phyloP scores from a whole-genome alignment of 2,329 filamentous ascomycete genomes.

The Aspergillus sp. region DNA sequence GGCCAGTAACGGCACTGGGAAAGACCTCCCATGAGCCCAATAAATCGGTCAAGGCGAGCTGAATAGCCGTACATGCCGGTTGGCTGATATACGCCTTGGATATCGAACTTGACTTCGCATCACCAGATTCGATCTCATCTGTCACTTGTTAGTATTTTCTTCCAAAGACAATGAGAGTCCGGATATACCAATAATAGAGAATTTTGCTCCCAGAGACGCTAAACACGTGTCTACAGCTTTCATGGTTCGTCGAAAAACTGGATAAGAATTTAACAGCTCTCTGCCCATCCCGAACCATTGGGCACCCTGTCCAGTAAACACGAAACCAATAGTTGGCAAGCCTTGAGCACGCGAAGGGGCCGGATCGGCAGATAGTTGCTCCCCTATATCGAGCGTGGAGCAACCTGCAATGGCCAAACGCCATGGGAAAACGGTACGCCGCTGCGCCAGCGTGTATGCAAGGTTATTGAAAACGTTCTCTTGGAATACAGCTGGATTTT shows the following conservation, averaged over 20 bases:
- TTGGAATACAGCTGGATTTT: slow-evolving; percentile 17
- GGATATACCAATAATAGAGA: slow-evolving; percentile 1
- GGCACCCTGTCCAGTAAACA: slow-evolving; percentile 16
- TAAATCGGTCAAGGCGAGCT: slow-evolving; percentile 24
- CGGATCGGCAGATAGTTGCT: slow-evolving; percentile 16
- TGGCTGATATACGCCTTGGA: slow-evolving; percentile 9
- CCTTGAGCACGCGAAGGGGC: slow-evolving; percentile 15
- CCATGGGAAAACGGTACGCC: slow-evolving; percentile 19
- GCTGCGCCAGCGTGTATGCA: slow-evolving; percentile 20
- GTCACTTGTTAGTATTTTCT: background rate
- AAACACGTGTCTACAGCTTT: slow-evolving; percentile 3
- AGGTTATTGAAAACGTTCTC: slow-evolving; percentile 18
- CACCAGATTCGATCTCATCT: slow-evolving; percentile 2
- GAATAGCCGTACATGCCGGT: slow-evolving; percentile 24
- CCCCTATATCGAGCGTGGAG: slow-evolving; percentile 16
- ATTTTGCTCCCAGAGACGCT: slow-evolving; percentile 10
- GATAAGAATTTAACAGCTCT: slow-evolving; percentile 13
- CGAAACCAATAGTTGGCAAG: slow-evolving; percentile 10
- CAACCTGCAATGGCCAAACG: slow-evolving; percentile 16
- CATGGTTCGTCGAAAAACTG: slow-evolving; percentile 13
- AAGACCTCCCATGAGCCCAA: slow-evolving; percentile 19
- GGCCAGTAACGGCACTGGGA: slow-evolving; percentile 21
- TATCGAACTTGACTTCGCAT: background rate
- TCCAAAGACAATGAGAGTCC: background rate
- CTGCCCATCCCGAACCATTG: slow-evolving; percentile 14